Evolutionary conservation across 345 rosid species (phyloP).

Genomic region (Linum tenue): DNA sequence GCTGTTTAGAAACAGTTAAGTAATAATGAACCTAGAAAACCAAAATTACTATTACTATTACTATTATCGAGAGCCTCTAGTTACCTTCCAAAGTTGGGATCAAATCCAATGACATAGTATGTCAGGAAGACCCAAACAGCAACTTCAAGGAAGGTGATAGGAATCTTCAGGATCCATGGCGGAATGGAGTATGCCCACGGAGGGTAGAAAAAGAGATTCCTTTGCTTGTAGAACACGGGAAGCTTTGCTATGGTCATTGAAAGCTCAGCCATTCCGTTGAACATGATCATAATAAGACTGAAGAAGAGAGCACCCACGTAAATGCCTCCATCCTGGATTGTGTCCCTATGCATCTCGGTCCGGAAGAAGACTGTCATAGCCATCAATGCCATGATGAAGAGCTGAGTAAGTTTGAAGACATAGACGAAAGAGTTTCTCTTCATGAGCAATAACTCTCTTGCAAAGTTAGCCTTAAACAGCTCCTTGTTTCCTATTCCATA

Average conservation of each 20-base stretch:
- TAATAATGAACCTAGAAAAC: neutral
- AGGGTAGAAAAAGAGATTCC: neutral
- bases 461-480: neutral
- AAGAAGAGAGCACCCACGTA: neutral
- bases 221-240: constrained; percentile 4
- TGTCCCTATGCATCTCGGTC: neutral
- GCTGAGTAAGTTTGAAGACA: neutral
- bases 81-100: constrained; percentile 4
- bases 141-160: neutral
- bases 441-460: constrained; percentile 3
- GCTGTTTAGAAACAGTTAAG: neutral
- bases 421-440: neutral
- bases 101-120: constrained; percentile 4
- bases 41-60: neutral
- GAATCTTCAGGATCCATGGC: constrained; percentile 3
- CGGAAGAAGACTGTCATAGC: neutral
- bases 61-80: neutral
- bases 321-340: neutral
- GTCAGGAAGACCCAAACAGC: constrained; percentile 2
- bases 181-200: neutral
- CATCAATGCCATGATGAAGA: neutral
- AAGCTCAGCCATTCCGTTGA: constrained; percentile 1
- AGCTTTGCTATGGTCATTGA: constrained; percentile 2
- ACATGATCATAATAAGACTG: neutral
- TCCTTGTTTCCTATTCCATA: neutral